Evolutionary conservation across 2,329 filamentous ascomycete genomes (phyloP).

Genomic region (Sarocladium oryzae): DNA sequence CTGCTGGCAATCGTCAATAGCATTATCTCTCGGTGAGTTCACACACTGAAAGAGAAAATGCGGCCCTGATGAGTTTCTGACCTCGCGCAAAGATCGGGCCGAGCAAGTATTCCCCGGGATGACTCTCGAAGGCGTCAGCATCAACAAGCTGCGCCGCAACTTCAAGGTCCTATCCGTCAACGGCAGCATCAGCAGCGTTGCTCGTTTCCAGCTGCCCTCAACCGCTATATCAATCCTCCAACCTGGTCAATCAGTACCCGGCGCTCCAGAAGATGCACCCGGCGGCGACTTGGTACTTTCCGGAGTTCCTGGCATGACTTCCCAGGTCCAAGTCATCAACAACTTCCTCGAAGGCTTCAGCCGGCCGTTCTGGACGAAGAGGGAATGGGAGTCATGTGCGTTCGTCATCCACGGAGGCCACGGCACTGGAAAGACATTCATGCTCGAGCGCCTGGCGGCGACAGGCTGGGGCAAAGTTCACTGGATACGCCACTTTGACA

Average conservation of each 20-base stretch:
- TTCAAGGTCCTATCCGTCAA: constrained; percentile 57
- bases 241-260: constrained; percentile 18
- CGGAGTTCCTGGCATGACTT: constrained; percentile 61
- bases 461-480: constrained; percentile 67
- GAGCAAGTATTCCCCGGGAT: constrained; percentile 67
- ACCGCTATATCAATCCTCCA: constrained; percentile 32
- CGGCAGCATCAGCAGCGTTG: constrained; percentile 35
- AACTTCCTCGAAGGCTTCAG: constrained; percentile 53
- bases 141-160: constrained; percentile 23
- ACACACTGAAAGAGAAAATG: too few species aligned
- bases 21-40: constrained; percentile 27
- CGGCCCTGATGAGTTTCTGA: constrained; percentile 6
- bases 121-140: constrained; percentile 54
- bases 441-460: constrained; percentile 61
- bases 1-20: constrained; percentile 31
- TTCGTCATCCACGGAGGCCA: constrained; percentile 74
- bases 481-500: constrained; percentile 49
- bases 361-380: constrained; percentile 22
- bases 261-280: constrained; percentile 14
- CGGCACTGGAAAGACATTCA: constrained; percentile 77
- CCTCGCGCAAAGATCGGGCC: constrained; percentile 41
- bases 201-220: constrained; percentile 33
- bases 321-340: constrained; percentile 62
- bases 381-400: constrained; percentile 40
- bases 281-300: constrained; percentile 36